Evolutionary conservation across 768 basidiomycete genomes (phyloP), one percentile per base, ranked within the genome.

Genomic region (Pisolithus orientalis): DNA sequence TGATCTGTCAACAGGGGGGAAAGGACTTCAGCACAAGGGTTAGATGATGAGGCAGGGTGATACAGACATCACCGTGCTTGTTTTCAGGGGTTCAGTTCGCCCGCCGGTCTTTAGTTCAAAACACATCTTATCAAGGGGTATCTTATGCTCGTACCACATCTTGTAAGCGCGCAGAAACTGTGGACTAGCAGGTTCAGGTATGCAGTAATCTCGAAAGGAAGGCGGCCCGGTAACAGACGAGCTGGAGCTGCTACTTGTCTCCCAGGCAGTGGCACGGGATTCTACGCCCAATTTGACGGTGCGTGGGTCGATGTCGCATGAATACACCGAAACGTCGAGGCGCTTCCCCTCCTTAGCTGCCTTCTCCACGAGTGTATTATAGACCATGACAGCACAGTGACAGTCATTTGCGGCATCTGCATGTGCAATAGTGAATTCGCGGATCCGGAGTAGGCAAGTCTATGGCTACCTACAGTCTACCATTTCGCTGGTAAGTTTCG

Each of bases 391-490:
- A 4, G 72, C 75, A 40, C 71, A 75, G 53, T 80, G 71, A 40
- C 72, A 75, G 52, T 80, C 78, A 54, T 80, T 80, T 0, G 78
- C 78, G 2, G 78, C 78, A 53, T 80, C 78, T 79, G 25, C 28
- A 47, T 14, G 25, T 34, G 8, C 3, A 25, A 42, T 32, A 34
- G 13, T n/a, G 24, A 6, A 37, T 39, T 29, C 37, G 34, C 9
- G 7, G 1, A n/a, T 29, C 11, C 39, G n/a, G 37, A 47, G 28
- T 13, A 17, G 14, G 11, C 14, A 45, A 16, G n/a, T n/a, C 6
- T 27, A 21, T 21, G 21, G 21, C 21, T 21, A 4, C 59, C 53
- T 27, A 75, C 75, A 78, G 53, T 68, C 61, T 27, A 72, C 51
- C 65, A 78, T 79, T 49, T 62, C 57, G 38, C 54, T 50, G 11